Conservation (phyloP, 2,329 filamentous ascomycete species). For the Thielaviopsis ethacetica region DNA sequence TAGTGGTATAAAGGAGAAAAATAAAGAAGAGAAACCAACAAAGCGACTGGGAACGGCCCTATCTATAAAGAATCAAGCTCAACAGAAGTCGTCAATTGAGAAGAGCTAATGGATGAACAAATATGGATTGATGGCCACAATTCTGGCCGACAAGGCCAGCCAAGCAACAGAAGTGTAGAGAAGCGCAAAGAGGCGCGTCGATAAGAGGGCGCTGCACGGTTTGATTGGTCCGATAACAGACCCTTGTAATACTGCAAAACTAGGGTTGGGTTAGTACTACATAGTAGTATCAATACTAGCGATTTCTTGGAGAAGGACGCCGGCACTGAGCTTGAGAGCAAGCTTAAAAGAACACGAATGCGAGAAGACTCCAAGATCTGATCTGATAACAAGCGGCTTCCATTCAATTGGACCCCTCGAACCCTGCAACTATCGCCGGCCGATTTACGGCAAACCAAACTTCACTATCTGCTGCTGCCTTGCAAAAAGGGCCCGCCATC, state of each 20-base stretch:
- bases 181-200: background rate
- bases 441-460: too few species aligned
- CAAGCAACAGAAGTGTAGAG: background rate
- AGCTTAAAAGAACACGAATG: conserved; percentile 1
- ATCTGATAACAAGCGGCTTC: background rate
- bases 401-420: background rate
- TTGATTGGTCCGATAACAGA: conserved; percentile 9
- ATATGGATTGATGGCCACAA: background rate
- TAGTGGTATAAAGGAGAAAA: background rate
- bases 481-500: too few species aligned
- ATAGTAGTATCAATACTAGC: too few species aligned
- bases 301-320: too few species aligned
- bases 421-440: background rate
- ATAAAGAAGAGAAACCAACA: background rate
- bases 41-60: background rate
- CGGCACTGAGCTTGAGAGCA: too few species aligned
- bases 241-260: background rate
- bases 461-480: too few species aligned
- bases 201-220: background rate
- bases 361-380: background rate
- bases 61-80: background rate
- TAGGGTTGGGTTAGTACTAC: background rate
- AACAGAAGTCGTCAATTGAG: too few species aligned
- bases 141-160: background rate
- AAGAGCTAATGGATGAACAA: too few species aligned